Percentiles rank a stretch among this genome's conserved stretches.
Conservation (phyloP, 768 basidiomycete genomes). For the Tephrocybe sp. region DNA sequence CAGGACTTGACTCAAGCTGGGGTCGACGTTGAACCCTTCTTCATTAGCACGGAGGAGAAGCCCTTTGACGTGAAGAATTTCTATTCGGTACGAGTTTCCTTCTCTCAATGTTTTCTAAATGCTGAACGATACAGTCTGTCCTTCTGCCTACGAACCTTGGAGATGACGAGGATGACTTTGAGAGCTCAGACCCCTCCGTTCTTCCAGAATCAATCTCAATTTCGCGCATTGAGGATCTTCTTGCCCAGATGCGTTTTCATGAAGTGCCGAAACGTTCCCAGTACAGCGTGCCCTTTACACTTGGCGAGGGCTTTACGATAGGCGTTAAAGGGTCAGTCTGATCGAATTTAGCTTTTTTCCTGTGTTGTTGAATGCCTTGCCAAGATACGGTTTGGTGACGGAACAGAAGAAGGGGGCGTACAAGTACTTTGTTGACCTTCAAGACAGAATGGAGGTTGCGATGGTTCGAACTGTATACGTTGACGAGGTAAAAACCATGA, state of each 20-base stretch:
- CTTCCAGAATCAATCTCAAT: constrained; percentile 75
- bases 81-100: constrained; percentile 55
- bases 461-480: constrained; percentile 68
- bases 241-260: constrained; percentile 78
- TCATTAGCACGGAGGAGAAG: constrained; percentile 70
- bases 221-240: constrained; percentile 73
- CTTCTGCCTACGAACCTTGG: constrained; percentile 53
- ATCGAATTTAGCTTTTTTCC: not conserved
- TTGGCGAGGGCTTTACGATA: constrained; percentile 73
- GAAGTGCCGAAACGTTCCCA: constrained; percentile 82
- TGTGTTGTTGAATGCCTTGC: not conserved
- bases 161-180: constrained; percentile 50
- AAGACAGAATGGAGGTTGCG: constrained; percentile 77
- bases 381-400: constrained; percentile 84
- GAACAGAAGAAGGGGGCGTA: constrained; percentile 84
- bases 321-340: constrained; percentile 73
- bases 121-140: constrained; percentile 46
- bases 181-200: constrained; percentile 37
- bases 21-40: constrained; percentile 83
- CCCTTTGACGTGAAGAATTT: constrained; percentile 75
- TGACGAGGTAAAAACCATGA: constrained; percentile 63
- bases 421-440: constrained; percentile 81
- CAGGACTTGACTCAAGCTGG: constrained; percentile 85
- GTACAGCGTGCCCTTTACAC: constrained; percentile 79
- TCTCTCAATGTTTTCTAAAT: not conserved